Base-by-base conservation (phyloP, 192 early-diverging fungal genomes). In the Backusella australiensis region DNA sequence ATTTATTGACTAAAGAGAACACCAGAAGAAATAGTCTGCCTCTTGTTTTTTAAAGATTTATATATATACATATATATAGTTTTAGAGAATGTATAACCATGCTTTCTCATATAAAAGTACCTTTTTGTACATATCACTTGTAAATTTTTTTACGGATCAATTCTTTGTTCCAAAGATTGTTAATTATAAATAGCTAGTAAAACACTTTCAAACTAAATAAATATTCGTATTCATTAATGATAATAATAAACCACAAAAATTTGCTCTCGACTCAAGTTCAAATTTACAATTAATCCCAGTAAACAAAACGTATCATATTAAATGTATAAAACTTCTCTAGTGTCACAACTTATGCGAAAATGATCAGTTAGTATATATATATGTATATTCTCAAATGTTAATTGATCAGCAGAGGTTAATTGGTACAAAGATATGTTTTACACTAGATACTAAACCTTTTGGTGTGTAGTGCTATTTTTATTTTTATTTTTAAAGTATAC, bases 11-110 rank as follows among this genome's bases (percentile, higher is more conserved):
- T 46, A 75, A 42, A 34, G 74, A 75, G 49, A 75, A 75, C 38
- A 75, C 74, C 26, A 75, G 74, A 75, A 65, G 74, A 34, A 75
- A 75, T 26, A 75, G 74, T 52, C 29, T 75, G 23, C 70, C 70
- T 26, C 42, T 49, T 34, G 7, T 71, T n/a, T 68, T 14, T 68
- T 68, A 15, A 68, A 63, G 8, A 63, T 63, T 12, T 63, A 26
- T 29, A 63, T 29, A 14, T 19, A 21, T 59, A 59, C 11, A 29
- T 26, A 11, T 32, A 32, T 32, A 32, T 32, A 32, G 12, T 15
- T 49, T 49, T 49, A 19, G 46, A 49, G 46, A 21, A 49, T 6
- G 19, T 15, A 49, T 49, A 32, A 2, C 1, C 17, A 49, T 1
- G 17, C 56, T 63, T 29, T 63, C 23, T 63, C 56, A 14, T 63